These are phyloP conservation scores for Bipolaris oryzae DNA, from an alignment of 2,329 filamentous ascomycete species.

Conservation along the genomic window DNA sequence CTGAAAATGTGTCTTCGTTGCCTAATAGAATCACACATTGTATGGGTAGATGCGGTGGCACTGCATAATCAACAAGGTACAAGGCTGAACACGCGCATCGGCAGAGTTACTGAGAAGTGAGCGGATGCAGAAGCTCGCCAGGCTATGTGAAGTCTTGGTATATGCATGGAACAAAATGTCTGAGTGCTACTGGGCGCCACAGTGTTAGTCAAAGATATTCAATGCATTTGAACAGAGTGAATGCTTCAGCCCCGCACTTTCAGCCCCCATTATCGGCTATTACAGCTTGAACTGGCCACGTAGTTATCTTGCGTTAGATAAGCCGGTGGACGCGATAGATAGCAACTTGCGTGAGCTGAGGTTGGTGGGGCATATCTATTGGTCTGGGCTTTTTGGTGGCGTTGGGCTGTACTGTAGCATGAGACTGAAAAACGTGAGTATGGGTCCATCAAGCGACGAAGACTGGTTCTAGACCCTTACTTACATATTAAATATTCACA, in stretches of 20 bases:
- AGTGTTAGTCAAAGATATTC: not conserved
- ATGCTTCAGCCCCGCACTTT: slow-evolving; percentile 3
- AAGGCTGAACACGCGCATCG: not conserved
- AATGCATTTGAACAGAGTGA: slow-evolving; percentile 1
- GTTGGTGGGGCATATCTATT: not conserved
- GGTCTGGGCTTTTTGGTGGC: not conserved
- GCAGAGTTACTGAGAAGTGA: not conserved
- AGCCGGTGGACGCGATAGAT: not conserved
- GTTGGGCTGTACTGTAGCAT: not conserved
- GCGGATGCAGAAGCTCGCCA: not conserved
- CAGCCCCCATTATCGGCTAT: slow-evolving; percentile 9
- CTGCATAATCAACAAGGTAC: not conserved
- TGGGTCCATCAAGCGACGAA: no score
- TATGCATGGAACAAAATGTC: not conserved
- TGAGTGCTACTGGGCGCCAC: not conserved
- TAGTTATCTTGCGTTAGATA: not conserved
- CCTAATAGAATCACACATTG: not conserved
- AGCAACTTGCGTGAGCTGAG: not conserved
- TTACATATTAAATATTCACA: not conserved
- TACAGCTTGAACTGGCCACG: slow-evolving; percentile 5
- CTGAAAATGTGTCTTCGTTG: not conserved
- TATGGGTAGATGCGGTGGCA: not conserved
- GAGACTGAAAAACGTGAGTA: not conserved
- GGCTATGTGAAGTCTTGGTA: slow-evolving; percentile 2
- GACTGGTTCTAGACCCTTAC: not conserved